Percentiles rank a stretch among this genome's conserved stretches.
phyloP scores from a whole-genome alignment of 768 basidiomycete genomes.

The Leucocoprinus leucothites region DNA sequence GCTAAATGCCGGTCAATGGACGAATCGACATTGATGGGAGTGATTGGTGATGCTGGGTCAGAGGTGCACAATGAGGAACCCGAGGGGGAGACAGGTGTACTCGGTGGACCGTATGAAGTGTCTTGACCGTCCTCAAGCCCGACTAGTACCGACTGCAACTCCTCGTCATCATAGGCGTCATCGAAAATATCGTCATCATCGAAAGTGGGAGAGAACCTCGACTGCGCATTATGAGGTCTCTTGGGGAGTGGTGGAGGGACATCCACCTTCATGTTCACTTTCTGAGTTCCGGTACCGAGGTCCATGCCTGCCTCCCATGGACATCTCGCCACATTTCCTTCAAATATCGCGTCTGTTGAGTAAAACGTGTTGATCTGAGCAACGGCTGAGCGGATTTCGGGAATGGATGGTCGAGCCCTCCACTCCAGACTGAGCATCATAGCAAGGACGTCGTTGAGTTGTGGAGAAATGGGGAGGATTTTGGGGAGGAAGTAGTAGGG shows the following conservation, averaged over 20 bases:
- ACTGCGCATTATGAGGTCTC: conserved; percentile 12
- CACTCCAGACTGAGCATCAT: conserved; percentile 75
- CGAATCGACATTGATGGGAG: conserved; percentile 14
- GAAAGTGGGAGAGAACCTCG: background rate
- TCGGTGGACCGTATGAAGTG: background rate
- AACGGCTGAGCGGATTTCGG: conserved; percentile 55
- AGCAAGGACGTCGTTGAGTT: conserved; percentile 71
- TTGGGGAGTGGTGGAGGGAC: conserved; percentile 15
- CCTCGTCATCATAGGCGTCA: background rate
- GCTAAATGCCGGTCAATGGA: background rate
- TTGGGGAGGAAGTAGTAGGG: conserved; percentile 78
- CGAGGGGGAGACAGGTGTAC: conserved; percentile 14
- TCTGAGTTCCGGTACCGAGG: conserved; percentile 16
- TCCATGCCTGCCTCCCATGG: conserved; percentile 65
- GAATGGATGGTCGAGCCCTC: conserved; percentile 45
- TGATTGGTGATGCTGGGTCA: conserved; percentile 19
- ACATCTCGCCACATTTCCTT: conserved; percentile 77
- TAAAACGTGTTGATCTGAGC: conserved; percentile 64
- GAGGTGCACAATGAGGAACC: conserved; percentile 18
- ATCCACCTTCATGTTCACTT: conserved; percentile 7
- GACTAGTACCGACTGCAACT: background rate
- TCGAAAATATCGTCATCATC: background rate
- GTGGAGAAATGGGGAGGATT: conserved; percentile 76
- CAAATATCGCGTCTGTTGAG: conserved; percentile 70
- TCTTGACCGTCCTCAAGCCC: conserved; percentile 3